Conservation (phyloP, 768 basidiomycete genomes). For the Boletus sensibilis region DNA sequence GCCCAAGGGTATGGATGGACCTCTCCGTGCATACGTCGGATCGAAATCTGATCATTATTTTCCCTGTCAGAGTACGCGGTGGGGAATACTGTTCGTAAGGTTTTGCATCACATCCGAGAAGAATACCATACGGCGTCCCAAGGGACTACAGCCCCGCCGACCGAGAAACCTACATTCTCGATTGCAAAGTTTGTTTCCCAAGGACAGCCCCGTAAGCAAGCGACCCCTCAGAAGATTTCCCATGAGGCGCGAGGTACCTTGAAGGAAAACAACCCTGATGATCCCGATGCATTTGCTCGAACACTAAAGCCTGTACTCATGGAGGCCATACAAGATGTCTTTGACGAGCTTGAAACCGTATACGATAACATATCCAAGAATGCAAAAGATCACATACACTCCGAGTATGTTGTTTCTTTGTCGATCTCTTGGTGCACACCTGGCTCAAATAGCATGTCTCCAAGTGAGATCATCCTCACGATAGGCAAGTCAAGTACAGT, state of each 20-base stretch:
- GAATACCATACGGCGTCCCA: slow-evolving; percentile 84
- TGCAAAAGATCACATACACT: slow-evolving; percentile 94
- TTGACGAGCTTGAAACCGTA: slow-evolving; percentile 94
- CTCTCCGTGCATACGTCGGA: slow-evolving; percentile 3
- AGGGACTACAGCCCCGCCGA: slow-evolving; percentile 39
- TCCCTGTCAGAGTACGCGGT: slow-evolving; percentile 77
- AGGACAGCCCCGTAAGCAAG: slow-evolving; percentile 63
- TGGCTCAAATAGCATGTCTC: not conserved
- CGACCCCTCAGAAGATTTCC: slow-evolving; percentile 35
- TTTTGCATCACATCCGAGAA: slow-evolving; percentile 91
- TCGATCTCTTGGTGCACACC: not conserved
- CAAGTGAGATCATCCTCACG: slow-evolving; percentile 94
- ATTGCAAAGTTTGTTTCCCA: slow-evolving; percentile 82
- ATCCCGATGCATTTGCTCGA: slow-evolving; percentile 75
- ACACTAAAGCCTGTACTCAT: slow-evolving; percentile 90
- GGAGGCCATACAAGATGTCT: slow-evolving; percentile 94
- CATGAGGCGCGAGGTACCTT: slow-evolving; percentile 54
- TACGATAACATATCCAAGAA: slow-evolving; percentile 94
- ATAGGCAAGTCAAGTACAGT: slow-evolving; percentile 95
- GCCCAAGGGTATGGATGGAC: slow-evolving; percentile 72
- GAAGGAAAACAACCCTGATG: slow-evolving; percentile 69
- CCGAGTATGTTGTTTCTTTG: slow-evolving; percentile 65
- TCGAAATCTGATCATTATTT: slow-evolving; percentile 8
- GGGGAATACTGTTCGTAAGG: slow-evolving; percentile 90
- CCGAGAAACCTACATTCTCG: slow-evolving; percentile 52